These are phyloP conservation scores for Backusella parvicylindrica DNA, from an alignment of 192 early-diverging fungal genomes.

Conservation along the genomic window DNA sequence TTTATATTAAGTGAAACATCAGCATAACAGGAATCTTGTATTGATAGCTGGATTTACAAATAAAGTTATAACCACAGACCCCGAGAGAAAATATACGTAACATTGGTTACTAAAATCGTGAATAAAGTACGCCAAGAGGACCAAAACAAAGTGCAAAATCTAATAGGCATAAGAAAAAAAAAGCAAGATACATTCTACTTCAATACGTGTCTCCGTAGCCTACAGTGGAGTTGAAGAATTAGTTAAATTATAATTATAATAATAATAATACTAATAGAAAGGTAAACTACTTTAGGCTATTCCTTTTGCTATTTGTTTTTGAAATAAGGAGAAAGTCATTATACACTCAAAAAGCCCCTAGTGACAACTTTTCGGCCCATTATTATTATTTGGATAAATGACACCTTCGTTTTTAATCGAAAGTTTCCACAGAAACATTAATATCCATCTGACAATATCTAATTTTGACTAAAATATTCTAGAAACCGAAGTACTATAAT, in stretches of 20 bases:
- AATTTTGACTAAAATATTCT: not conserved
- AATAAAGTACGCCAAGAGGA: not conserved
- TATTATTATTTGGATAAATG: not conserved
- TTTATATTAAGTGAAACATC: not conserved
- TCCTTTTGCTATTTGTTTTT: not conserved
- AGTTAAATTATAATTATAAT: not conserved
- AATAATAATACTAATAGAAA: not conserved
- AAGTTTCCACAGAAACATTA: not conserved
- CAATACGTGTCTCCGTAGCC: not conserved
- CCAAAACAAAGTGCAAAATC: not conserved
- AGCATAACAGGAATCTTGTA: not conserved
- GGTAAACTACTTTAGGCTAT: not conserved
- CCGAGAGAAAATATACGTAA: not conserved
- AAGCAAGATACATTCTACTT: not conserved
- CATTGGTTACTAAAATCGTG: not conserved
- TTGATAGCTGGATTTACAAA: not conserved
- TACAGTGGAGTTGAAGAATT: not conserved
- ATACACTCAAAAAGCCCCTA: not conserved
- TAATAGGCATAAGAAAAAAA: not conserved
- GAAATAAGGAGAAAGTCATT: not conserved
- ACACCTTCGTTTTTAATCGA: not conserved
- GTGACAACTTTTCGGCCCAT: not conserved
- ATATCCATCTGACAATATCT: not conserved
- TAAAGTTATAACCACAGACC: not conserved
- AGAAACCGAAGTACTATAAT: not conserved